Conservation (phyloP, 2,329 filamentous ascomycete species). For the Talaromyces sp. region DNA sequence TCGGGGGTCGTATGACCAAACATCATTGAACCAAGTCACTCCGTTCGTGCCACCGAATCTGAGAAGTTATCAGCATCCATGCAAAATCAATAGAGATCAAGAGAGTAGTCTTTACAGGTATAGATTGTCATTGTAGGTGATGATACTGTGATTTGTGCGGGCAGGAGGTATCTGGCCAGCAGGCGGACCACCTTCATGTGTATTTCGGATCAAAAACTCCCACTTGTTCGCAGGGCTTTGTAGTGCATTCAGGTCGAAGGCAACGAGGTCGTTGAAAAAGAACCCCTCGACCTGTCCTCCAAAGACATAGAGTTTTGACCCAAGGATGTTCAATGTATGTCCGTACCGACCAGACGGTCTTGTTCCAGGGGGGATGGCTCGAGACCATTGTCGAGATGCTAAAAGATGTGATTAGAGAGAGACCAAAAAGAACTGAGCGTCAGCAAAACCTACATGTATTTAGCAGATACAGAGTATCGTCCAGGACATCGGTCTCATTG, state of each 20-base stretch:
- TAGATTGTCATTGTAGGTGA: conserved; percentile 88
- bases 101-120: conserved; percentile 64
- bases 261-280: conserved; percentile 95
- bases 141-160: conserved; percentile 87
- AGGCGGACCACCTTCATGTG: conserved; percentile 51
- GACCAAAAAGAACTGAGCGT: neutral
- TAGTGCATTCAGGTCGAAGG: conserved; percentile 91
- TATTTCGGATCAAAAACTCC: conserved; percentile 83
- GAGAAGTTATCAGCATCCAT: neutral
- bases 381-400: conserved; percentile 98
- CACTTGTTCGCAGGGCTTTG: conserved; percentile 88
- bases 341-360: conserved; percentile 89
- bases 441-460: conserved; percentile 76
- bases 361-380: conserved; percentile 79
- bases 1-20: conserved; percentile 89
- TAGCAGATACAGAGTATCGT: conserved; percentile 91
- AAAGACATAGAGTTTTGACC: conserved; percentile 96
- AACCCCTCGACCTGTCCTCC: conserved; percentile 95
- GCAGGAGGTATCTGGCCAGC: conserved; percentile 72
- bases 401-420: conserved; percentile 6
- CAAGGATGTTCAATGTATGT: conserved; percentile 91
- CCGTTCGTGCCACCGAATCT: conserved; percentile 98
- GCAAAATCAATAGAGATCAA: conserved; percentile 1
- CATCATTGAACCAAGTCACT: conserved; percentile 96
- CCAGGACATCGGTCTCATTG: conserved; percentile 82